Conservation (phyloP, 345 rosid species). For the Clausena lansium region DNA sequence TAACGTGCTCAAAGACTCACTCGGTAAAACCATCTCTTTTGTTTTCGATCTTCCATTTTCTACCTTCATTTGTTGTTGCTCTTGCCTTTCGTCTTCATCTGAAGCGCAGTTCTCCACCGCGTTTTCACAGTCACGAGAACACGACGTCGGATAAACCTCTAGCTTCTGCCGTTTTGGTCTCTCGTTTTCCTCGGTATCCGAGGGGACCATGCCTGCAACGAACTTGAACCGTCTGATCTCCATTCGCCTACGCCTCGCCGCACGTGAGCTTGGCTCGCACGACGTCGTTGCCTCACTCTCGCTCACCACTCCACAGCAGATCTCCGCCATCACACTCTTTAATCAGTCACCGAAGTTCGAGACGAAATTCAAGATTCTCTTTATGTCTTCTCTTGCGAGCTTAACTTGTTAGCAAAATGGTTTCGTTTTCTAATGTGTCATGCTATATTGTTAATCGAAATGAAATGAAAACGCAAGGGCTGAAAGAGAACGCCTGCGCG, state of each 20-base stretch:
- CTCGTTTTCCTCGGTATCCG: constrained; percentile 19
- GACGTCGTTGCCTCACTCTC: constrained; percentile 32
- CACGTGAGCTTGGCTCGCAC: constrained; percentile 41
- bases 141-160: constrained; percentile 21
- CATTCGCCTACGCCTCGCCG: constrained; percentile 63
- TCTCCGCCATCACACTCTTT: constrained; percentile 43
- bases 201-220: constrained; percentile 23
- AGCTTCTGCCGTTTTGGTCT: constrained; percentile 41
- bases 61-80: background rate
- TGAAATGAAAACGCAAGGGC: background rate
- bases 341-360: background rate
- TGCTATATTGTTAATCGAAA: background rate
- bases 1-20: constrained; percentile 8
- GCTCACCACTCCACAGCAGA: constrained; percentile 52
- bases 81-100: background rate
- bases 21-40: background rate
- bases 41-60: constrained; percentile 8
- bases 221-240: constrained; percentile 56
- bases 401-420: background rate
- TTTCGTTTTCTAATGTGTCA: background rate
- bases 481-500: background rate
- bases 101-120: constrained; percentile 11
- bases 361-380: background rate
- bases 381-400: background rate
- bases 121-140: constrained; percentile 25